Evolutionary conservation across 148 eudicot species (phyloP).

Genomic region (Polygonum aviculare): DNA sequence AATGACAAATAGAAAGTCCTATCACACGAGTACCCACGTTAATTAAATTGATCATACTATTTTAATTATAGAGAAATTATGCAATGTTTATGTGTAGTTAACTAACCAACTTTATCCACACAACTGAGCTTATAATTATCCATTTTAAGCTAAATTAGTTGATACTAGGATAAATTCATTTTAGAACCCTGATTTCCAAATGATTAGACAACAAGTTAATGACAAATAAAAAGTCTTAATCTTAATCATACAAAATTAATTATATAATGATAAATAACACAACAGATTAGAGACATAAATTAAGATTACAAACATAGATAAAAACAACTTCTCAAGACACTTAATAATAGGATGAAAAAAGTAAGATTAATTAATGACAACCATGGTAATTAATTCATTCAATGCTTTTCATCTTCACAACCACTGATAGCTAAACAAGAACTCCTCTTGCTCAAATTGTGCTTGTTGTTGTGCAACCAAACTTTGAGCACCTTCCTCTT

Average conservation of each 20-base stretch:
- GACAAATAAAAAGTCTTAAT: not conserved
- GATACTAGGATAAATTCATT: not conserved
- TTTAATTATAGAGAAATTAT: not conserved
- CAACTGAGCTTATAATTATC: not conserved
- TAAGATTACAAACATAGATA: not conserved
- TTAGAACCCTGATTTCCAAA: not conserved
- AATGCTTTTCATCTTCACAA: not conserved
- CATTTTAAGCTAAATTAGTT: not conserved
- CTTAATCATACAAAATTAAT: not conserved
- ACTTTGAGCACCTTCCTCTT: constrained; percentile 60
- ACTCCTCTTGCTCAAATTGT: constrained; percentile 46
- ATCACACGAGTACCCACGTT: not conserved
- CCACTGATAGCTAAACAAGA: not conserved
- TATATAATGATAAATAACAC: not conserved
- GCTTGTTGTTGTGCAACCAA: constrained; percentile 78
- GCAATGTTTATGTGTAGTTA: not conserved
- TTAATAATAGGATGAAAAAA: not conserved
- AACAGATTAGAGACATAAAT: not conserved
- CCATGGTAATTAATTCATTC: not conserved
- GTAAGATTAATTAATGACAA: too few relatives aligned
- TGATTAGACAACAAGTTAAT: not conserved
- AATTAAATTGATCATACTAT: not conserved
- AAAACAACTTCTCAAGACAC: not conserved
- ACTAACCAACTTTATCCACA: not conserved
- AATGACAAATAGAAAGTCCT: not conserved